Evolutionary conservation across 768 basidiomycete genomes (phyloP).

Genomic region (Boletus vermiculosoides): DNA sequence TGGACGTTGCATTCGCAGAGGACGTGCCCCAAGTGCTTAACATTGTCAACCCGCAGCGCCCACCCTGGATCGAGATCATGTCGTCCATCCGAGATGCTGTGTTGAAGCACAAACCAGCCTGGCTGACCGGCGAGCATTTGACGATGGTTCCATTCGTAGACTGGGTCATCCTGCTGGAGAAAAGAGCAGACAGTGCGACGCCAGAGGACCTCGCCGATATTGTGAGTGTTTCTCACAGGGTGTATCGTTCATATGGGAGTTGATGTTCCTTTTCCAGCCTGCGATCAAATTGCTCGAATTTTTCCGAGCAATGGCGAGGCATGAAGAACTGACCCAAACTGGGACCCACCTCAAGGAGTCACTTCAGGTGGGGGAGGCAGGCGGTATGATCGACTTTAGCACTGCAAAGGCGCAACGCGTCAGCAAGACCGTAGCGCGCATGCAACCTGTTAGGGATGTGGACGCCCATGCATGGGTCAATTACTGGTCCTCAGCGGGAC

Average conservation of each 20-base stretch:
- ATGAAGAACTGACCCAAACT: not conserved
- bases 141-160: constrained; percentile 25
- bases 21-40: constrained; percentile 30
- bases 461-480: constrained; percentile 19
- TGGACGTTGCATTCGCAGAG: constrained; percentile 33
- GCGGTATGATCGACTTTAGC: constrained; percentile 3
- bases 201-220: constrained; percentile 6
- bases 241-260: too few species aligned
- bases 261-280: constrained; percentile 20
- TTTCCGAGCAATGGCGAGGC: constrained; percentile 19
- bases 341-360: not conserved
- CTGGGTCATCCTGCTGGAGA: constrained; percentile 32
- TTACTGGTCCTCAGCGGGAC: constrained; percentile 4
- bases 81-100: constrained; percentile 20
- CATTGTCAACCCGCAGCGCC: constrained; percentile 38
- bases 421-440: constrained; percentile 11
- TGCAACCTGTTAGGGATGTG: constrained; percentile 11
- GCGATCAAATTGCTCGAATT: constrained; percentile 34
- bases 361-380: not conserved
- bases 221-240: not conserved
- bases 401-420: constrained; percentile 11
- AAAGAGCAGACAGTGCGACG: constrained; percentile 16
- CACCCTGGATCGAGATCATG: constrained; percentile 32
- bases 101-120: constrained; percentile 8
- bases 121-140: constrained; percentile 10